Conservation (phyloP, 2,329 filamentous ascomycete species). For the Cephalotrichum gorgonifer region DNA sequence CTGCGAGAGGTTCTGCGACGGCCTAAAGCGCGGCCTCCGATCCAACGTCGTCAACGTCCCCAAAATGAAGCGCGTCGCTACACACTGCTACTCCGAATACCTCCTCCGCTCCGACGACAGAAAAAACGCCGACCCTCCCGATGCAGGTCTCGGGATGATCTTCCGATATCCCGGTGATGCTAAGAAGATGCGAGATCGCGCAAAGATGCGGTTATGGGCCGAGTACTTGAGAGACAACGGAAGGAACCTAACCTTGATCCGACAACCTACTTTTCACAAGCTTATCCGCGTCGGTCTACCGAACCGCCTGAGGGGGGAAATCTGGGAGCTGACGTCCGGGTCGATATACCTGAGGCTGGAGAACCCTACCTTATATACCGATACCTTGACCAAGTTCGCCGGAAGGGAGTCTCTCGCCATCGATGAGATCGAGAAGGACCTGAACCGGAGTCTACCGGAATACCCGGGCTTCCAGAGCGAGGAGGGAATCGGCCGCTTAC, state of each 20-base stretch:
- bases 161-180: slow-evolving; percentile 94
- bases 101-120: slow-evolving; percentile 53
- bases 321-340: slow-evolving; percentile 91
- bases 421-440: slow-evolving; percentile 97
- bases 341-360: slow-evolving; percentile 82
- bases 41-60: slow-evolving; percentile 81
- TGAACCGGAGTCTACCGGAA: slow-evolving; percentile 92
- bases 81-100: slow-evolving; percentile 88
- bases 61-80: slow-evolving; percentile 68
- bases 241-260: slow-evolving; percentile 80
- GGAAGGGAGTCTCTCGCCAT: slow-evolving; percentile 89
- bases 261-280: slow-evolving; percentile 96
- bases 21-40: slow-evolving; percentile 79
- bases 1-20: slow-evolving; percentile 94
- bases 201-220: slow-evolving; percentile 95
- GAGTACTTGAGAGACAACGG: slow-evolving; percentile 96
- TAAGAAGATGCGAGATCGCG: slow-evolving; percentile 84
- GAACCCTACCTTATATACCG: slow-evolving; percentile 70
- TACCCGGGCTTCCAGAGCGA: slow-evolving; percentile 96
- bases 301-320: slow-evolving; percentile 84
- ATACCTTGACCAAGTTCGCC: slow-evolving; percentile 74
- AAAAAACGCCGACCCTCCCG: slow-evolving; percentile 60
- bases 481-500: slow-evolving; percentile 82
- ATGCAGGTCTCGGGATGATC: slow-evolving; percentile 83
- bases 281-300: slow-evolving; percentile 91